Base-by-base conservation (phyloP, 108 stramenopile genomes). In the Skeletonema menzelii region DNA sequence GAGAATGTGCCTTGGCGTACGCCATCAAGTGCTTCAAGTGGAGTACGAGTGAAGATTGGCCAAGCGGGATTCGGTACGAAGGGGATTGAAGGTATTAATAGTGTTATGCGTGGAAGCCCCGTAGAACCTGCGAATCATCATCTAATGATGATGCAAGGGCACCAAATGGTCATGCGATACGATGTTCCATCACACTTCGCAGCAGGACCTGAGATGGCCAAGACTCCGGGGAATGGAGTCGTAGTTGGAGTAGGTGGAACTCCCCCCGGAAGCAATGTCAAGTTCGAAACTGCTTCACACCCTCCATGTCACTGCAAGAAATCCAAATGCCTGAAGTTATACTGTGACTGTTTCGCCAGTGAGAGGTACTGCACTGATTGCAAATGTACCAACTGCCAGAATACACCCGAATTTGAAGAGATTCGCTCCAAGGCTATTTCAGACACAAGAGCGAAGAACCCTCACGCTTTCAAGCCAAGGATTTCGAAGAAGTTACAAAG, bases 321-420 rank as follows among this genome's bases (percentile, higher is more conserved):
- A 60, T 96, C 95, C 30, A 86, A 87, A 35, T 98, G 97, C 67
- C 90, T 98, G n/a, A 98, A 98, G 64, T 65, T 96, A 32, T 98
- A 98, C 62, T 98, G 97, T 71, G 92, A 95, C 69, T 98, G 97
- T 69, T 98, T 96, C 73, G 91, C 95, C 13, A 89, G 88, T 8
- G 83, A 94, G 59, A 60, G 64, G 12, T 92, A 87, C 59, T 98
- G 97, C 76, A 30, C 73, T n/a, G 91, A 80, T 17, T 99, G 99
- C 82, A 96, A 96, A 35, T 99, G 99, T 72, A 15, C 19, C 49
- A 90, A 91, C 55, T 98, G 97, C 70, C 81, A 85, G 66, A 98
- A 98, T 68, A 84, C 83, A 26, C 74, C 82, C 4, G 76, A 70
- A 7, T 82, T 79, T 56, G 94, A 88, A 24, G 87, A 80, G 8